Conservation (phyloP, 345 rosid species). For the Acer negundo region DNA sequence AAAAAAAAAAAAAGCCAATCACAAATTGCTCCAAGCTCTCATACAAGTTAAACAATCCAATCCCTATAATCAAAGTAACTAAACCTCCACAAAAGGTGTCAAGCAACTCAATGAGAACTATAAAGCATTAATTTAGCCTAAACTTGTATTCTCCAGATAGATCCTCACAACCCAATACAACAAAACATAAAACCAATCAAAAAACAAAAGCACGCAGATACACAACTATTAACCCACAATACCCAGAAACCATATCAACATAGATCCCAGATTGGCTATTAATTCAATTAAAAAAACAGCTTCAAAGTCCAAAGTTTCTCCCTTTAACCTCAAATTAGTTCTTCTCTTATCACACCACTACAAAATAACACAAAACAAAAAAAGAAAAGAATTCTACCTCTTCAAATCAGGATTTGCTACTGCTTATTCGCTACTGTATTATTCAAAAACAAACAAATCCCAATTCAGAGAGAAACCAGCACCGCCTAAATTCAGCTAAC, state of each 20-base stretch:
- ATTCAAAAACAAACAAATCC: conserved; percentile 32
- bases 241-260: conserved; percentile 16
- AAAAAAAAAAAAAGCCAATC: conserved; percentile 4
- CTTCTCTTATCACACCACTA: conserved; percentile 9
- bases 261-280: conserved; percentile 13
- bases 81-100: not conserved
- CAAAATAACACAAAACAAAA: not conserved
- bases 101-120: conserved; percentile 17
- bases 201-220: conserved; percentile 20
- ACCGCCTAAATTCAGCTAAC: conserved; percentile 17
- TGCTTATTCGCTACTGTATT: not conserved
- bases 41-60: conserved; percentile 15
- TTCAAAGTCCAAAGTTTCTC: conserved; percentile 21
- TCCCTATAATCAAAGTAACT: conserved; percentile 9
- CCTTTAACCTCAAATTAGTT: not conserved
- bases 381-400: conserved; percentile 17
- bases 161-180: conserved; percentile 20
- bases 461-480: conserved; percentile 40
- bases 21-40: conserved; percentile 15
- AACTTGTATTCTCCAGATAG: not conserved
- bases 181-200: conserved; percentile 17
- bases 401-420: conserved; percentile 35
- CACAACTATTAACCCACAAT: conserved; percentile 23
- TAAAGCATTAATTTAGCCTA: conserved; percentile 6
- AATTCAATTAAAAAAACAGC: conserved; percentile 24